Conservation (phyloP, 2,329 filamentous ascomycete species). For the Fusarium citri region DNA sequence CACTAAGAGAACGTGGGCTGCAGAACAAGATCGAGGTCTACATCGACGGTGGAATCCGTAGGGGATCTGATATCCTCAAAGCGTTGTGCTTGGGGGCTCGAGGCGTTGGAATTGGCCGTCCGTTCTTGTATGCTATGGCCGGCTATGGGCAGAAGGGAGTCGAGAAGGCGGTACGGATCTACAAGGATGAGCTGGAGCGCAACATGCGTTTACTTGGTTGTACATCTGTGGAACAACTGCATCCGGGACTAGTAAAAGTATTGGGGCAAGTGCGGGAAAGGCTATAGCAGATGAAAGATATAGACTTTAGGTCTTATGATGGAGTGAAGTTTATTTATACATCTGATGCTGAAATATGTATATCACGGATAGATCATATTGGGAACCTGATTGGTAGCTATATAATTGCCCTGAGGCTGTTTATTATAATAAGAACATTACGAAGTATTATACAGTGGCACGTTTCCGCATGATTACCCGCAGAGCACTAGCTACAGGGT, state of each 20-base stretch:
- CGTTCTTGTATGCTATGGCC: constrained; percentile 95
- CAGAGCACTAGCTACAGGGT: not conserved
- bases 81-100: constrained; percentile 90
- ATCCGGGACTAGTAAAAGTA: constrained; percentile 1
- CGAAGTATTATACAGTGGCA: constrained; percentile 7
- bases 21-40: constrained; percentile 84
- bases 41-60: constrained; percentile 88
- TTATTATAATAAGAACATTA: not conserved
- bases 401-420: not conserved
- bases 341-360: accelerated
- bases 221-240: constrained; percentile 75
- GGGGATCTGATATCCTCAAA: constrained; percentile 93
- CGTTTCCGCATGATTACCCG: not conserved
- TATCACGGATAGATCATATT: too few relatives aligned
- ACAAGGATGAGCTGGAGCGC: constrained; percentile 98
- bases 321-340: not conserved
- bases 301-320: too few relatives aligned
- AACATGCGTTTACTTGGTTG: constrained; percentile 94
- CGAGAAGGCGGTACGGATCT: constrained; percentile 89
- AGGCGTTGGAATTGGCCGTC: constrained; percentile 91
- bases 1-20: constrained; percentile 76
- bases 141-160: constrained; percentile 88
- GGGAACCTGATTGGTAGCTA: too few relatives aligned
- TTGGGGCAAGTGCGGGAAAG: not conserved
- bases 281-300: not conserved